A percentile compares a stretch with the other conserved stretches of the same genome.
Conservation (phyloP, 768 basidiomycete genomes). For the Galerina sulciceps region DNA sequence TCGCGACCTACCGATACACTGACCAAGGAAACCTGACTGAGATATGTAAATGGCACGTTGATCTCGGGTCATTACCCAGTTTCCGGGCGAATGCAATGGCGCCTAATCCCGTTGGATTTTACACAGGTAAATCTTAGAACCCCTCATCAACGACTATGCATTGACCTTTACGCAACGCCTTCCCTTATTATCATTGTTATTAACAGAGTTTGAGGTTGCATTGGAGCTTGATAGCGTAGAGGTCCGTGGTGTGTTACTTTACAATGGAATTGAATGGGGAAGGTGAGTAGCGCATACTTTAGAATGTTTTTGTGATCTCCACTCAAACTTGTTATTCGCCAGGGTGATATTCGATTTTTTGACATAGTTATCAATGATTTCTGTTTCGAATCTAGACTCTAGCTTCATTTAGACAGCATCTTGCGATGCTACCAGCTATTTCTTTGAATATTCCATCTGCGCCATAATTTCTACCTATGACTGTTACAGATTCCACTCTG, state of each 20-base stretch:
- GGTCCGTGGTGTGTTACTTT: background rate
- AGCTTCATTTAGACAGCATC: too few species aligned
- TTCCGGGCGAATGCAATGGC: background rate
- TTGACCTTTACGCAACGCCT: background rate
- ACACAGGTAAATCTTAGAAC: background rate
- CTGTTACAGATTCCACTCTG: too few species aligned
- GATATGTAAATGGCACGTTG: background rate
- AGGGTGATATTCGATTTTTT: too few species aligned
- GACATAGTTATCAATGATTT: too few species aligned
- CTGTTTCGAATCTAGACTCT: too few species aligned
- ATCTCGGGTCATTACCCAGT: background rate
- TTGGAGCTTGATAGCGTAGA: background rate
- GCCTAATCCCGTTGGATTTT: background rate
- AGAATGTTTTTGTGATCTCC: too few species aligned
- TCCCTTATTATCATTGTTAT: too few species aligned
- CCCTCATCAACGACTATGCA: background rate
- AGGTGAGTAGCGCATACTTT: background rate
- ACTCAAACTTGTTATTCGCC: too few species aligned
- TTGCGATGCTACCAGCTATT: too few species aligned
- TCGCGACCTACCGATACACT: background rate
- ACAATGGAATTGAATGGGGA: background rate
- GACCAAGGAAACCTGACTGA: background rate
- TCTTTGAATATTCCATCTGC: too few species aligned
- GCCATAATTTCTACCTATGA: too few species aligned
- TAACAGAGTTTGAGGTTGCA: background rate